Base-by-base conservation (phyloP, 306 rosid species). In the Sophora flavescens region DNA sequence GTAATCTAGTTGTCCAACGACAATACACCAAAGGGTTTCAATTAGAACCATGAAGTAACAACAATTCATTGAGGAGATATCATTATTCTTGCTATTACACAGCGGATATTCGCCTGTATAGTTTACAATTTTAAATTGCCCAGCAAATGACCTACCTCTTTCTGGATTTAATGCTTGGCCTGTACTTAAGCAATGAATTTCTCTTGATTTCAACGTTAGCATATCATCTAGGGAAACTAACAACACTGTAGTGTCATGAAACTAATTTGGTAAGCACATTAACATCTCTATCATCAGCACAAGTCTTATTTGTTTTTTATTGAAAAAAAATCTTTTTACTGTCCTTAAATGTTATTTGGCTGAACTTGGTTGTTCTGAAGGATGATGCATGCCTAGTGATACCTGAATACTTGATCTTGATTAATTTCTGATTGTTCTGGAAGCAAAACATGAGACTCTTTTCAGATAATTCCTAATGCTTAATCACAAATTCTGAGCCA, bases 401-500 rank as follows among this genome's bases (percentile, higher is more conserved):
- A 13, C 39, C 16, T 42, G 14, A 35, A 8, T 59, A 13, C 16
- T 32, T 42, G 14, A 7, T 42, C 8, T 44, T 42, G 16, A 8
- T 45, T 68, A 26, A 45, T 44, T 59, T 63, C 35, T 39, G 3
- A 13, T 72, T 68, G 50, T 61, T 52, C 15, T 62, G n/a, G 72
- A 52, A 51, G 33, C 44, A 35, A 48, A 48, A 38, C 18, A 15
- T 67, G 38, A 26, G 35, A 22, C 73, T 47, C 68, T n/a, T 2
- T 18, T 35, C 13, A 68, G 60, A 8, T 58, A 36, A 33, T 17
- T 59, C 22, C 28, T 44, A 35, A 26, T 62, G 69, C 58, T n/a
- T 71, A 32, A 62, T n/a, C n/a, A 65, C 53, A 47, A 75, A 80
- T 42, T 17, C 70, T 83, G 68, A 86, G 44, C 75, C 36, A 50